Evolutionary conservation across 176 grass and related monocot genomes (phyloP), one percentile per base, ranked within the genome.

Genomic region (Lolium rigidum): DNA sequence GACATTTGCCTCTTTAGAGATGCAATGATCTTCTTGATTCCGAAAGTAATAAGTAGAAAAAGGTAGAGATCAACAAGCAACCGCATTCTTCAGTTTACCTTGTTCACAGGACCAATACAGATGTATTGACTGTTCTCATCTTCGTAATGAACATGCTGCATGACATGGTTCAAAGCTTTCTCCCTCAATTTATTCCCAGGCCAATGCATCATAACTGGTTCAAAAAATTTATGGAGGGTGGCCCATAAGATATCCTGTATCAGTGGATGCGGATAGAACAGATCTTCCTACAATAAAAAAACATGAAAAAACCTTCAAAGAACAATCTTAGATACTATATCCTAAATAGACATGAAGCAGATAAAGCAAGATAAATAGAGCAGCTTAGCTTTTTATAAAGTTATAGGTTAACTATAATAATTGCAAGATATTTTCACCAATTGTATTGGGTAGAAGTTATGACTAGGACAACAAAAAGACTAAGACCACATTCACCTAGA

Each of bases 41-140:
- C 25, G 54, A 16, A 73, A 81, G 18, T 11, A 62, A 54, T 10
- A 54, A 82, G 44, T 1, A 55, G 62, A 78, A 70, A 5, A 46
- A 62, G 74, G 47, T n/a, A n/a, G n/a, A n/a, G 28, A 64, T 48
- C 69, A 39, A 46, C 3, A 80, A 67, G 25, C 22, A 84, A 87
- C 38, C 1, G 75, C 35, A 79, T 24, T 24, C 39, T 46, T 83
- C 66, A 79, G 49, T 37, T 86, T 91, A 95, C 93, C 93, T 98
- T 98, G 88, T 95, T 95, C 50, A 98, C 93, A 68, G 93, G 91
- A 92, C 93, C 93, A 73, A 94, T 95, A 86, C 96, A 98, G 72
- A 95, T 83, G 67, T 98, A 95, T 73, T 83, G 82, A 76, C 91
- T 98, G 80, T 93, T 95, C 72, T 93, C 95, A 90, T 98, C 93